Evolutionary conservation across 768 basidiomycete species (phyloP).

Genomic region (Auricularia sp.): DNA sequence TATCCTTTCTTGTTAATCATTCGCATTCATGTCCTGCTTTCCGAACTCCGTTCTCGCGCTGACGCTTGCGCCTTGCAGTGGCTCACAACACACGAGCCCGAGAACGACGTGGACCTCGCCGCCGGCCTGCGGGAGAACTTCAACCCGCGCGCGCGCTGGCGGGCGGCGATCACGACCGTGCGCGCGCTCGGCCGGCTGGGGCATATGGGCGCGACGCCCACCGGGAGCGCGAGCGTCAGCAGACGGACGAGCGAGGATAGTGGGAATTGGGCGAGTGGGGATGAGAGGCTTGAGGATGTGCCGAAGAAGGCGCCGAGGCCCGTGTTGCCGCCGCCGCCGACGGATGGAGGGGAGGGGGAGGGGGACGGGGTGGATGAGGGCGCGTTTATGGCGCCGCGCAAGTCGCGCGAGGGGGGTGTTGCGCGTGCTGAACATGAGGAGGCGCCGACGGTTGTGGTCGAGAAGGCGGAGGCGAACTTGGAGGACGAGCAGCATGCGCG

Average conservation of each 20-base stretch:
- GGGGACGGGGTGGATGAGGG: too few relatives aligned
- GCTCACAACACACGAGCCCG: conserved; percentile 58
- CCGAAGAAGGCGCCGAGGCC: not conserved
- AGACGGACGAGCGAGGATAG: not conserved
- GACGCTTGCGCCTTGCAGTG: conserved; percentile 35
- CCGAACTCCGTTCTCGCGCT: not conserved
- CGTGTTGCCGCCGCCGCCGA: conserved; percentile 1
- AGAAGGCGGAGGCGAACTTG: not conserved
- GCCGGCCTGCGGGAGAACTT: conserved; percentile 74
- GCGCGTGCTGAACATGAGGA: not conserved
- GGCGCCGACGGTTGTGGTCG: not conserved
- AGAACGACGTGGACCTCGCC: conserved; percentile 65
- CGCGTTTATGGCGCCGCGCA: not conserved
- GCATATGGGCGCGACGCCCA: not conserved
- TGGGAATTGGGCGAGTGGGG: conserved; percentile 4
- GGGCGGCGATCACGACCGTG: conserved; percentile 51
- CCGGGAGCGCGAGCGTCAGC: not conserved
- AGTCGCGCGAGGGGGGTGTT: not conserved
- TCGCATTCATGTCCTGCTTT: too few relatives aligned
- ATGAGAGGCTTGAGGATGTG: not conserved
- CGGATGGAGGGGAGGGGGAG: too few relatives aligned
- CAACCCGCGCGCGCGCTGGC: conserved; percentile 65
- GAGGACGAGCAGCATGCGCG: conserved; percentile 1
- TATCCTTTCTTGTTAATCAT: too few relatives aligned
- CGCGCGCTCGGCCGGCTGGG: conserved; percentile 26